phyloP scores from a whole-genome alignment of 768 basidiomycete species.

The Trichaptum fuscoviolaceum region DNA sequence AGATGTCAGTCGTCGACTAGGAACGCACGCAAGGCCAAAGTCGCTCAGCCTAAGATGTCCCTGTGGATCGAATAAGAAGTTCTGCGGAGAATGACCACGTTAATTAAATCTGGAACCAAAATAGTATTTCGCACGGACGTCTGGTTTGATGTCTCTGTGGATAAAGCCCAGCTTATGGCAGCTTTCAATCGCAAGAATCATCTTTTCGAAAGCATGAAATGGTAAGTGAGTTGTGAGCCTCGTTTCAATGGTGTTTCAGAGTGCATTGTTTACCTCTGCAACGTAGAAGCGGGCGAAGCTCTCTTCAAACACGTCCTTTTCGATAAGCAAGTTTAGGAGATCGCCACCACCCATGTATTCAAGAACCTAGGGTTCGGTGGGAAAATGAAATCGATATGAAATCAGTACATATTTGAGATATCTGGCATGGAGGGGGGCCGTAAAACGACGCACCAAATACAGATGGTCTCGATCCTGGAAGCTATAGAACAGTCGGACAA shows the following conservation, averaged over 20 bases:
- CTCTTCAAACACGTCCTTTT: slow-evolving; percentile 87
- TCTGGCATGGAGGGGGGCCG: slow-evolving; percentile 12
- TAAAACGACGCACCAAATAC: slow-evolving; percentile 66
- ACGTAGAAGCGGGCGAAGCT: slow-evolving; percentile 91
- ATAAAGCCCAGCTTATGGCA: slow-evolving; percentile 96
- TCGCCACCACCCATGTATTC: slow-evolving; percentile 98
- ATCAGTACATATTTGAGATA: slow-evolving; percentile 31
- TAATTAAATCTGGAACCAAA: slow-evolving; percentile 18
- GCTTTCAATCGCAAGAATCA: slow-evolving; percentile 90
- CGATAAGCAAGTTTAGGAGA: slow-evolving; percentile 91
- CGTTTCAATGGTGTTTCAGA: slow-evolving; percentile 2
- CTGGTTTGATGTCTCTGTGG: slow-evolving; percentile 96
- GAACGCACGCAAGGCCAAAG: slow-evolving; percentile 88
- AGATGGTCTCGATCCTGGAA: slow-evolving; percentile 95
- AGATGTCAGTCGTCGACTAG: slow-evolving; percentile 11
- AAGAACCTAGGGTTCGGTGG: slow-evolving; percentile 54
- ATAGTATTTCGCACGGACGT: slow-evolving; percentile 43
- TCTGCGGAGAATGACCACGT: slow-evolving; percentile 41
- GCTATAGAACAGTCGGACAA: slow-evolving; percentile 87
- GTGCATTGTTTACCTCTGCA: slow-evolving; percentile 61
- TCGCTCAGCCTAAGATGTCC: slow-evolving; percentile 95
- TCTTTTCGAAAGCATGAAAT: slow-evolving; percentile 39
- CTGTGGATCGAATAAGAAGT: slow-evolving; percentile 90
- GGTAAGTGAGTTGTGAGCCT: slow-evolving; percentile 11
- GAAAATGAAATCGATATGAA: slow-evolving; percentile 54